A percentile compares a stretch with the other conserved stretches of the same genome.
Conservation (phyloP, 805 yeast genomes). For the Candida hispaniensis region DNA sequence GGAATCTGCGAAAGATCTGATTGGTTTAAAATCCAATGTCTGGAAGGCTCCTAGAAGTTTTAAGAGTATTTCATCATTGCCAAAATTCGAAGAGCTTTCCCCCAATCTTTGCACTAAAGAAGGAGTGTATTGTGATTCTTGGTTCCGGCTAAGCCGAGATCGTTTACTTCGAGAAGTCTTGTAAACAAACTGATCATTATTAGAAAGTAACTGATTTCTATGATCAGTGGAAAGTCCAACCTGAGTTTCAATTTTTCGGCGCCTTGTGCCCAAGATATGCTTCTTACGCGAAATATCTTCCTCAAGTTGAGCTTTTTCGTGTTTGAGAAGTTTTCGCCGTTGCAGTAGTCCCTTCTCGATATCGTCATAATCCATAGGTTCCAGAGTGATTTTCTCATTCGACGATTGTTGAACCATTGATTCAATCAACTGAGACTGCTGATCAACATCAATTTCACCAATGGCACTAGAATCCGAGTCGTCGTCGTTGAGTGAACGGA, state of each 20-base stretch:
- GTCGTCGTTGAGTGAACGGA: too few relatives aligned
- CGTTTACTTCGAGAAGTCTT: too few relatives aligned
- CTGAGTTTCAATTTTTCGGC: slow-evolving; percentile 2
- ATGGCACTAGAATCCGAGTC: too few relatives aligned
- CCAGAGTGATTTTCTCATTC: not conserved
- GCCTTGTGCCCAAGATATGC: slow-evolving; percentile 3
- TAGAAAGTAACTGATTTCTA: slow-evolving; percentile 11
- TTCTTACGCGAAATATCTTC: not conserved
- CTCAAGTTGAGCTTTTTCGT: not conserved
- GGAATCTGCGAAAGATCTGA: slow-evolving; percentile 4
- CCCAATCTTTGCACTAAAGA: too few relatives aligned
- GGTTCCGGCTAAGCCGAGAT: too few relatives aligned
- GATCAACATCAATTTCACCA: not conserved
- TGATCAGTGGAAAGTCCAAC: slow-evolving; percentile 1
- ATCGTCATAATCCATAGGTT: slow-evolving; percentile 1
- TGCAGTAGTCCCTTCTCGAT: slow-evolving; percentile 4
- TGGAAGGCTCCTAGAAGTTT: too few relatives aligned
- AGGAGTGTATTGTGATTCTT: too few relatives aligned
- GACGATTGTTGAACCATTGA: not conserved
- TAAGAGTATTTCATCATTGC: too few relatives aligned
- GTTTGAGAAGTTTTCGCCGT: slow-evolving; percentile 5
- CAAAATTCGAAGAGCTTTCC: too few relatives aligned
- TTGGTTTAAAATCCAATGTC: too few relatives aligned
- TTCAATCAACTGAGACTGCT: not conserved
- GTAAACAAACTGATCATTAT: too few relatives aligned